Base-by-base conservation (phyloP, 257 asterid species). In the Thymus quinquecostatus region DNA sequence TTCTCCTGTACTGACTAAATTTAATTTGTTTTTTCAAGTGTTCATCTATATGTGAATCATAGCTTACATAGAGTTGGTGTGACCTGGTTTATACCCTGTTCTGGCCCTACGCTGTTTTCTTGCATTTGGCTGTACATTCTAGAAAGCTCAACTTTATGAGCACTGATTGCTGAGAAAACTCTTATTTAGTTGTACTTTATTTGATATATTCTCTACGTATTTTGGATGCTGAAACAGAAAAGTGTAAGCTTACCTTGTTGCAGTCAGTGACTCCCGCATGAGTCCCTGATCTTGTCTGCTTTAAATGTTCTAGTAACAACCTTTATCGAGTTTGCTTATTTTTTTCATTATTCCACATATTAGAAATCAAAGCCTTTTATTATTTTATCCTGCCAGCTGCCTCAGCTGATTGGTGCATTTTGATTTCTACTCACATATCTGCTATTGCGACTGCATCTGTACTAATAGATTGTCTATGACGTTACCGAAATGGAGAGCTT, bases 401-500 rank as follows among this genome's bases (percentile, higher is more conserved):
- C 30, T 14, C 32, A 28, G 38, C 59, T 65, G n/a, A 41, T 68
- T n/a, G 3, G 3, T 61, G 55, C 30, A 29, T 54, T 49, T 57
- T 48, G 21, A 66, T 62, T 64, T 49, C 56, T 29, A 38, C 60
- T 30, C 38, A 58, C 66, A 51, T 60, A 63, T 21, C 21, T 21
- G 21, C 21, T 21, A 21, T 73, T 81, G 77, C 76, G 13, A 66
- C 8, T 68, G 14, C 67, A 36, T 78, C 33, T 68, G 38, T 14
- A 73, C 66, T 79, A 41, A 74, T 74, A 90, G 98, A 89, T 93
- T 72, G 97, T 93, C 70, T 93, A 93, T 62, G 98, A 93, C 80
- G 98, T 93, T 38, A 93, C 98, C 60, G 97, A 90, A 72, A 88
- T 86, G 96, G 98, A 93, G 87, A 93, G 98, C 88, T 93, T 90